These are phyloP conservation scores for Salicornia ramosissima DNA, from an alignment of 148 eudicot genomes.

Conservation along the genomic window DNA sequence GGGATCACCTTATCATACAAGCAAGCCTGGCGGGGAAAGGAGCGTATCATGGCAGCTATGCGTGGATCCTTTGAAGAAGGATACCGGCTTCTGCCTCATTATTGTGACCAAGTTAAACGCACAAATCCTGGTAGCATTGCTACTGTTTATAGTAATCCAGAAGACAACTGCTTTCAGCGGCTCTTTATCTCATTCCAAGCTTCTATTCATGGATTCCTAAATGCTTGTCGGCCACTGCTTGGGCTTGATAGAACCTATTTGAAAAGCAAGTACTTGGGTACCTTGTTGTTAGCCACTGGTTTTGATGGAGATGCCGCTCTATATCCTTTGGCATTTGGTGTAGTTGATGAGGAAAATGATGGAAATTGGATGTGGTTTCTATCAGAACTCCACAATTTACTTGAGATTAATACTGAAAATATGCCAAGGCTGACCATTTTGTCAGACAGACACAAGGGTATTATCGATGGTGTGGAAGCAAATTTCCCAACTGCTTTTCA, in stretches of 20 bases:
- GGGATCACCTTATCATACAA: constrained; percentile 61
- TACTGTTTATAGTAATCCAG: constrained; percentile 41
- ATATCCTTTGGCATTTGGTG: constrained; percentile 59
- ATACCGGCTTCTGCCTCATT: constrained; percentile 51
- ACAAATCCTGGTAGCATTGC: constrained; percentile 65
- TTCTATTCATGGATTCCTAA: constrained; percentile 52
- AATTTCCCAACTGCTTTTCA: constrained; percentile 56
- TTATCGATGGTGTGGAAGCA: constrained; percentile 47
- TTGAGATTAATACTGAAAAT: constrained; percentile 50
- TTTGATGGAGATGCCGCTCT: constrained; percentile 62
- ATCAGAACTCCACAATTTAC: constrained; percentile 46
- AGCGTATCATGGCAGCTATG: constrained; percentile 59
- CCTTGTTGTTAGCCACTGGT: constrained; percentile 49
- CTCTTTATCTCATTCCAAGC: constrained; percentile 56
- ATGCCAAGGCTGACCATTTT: constrained; percentile 61
- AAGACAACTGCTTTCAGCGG: constrained; percentile 47
- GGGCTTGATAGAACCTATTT: constrained; percentile 46
- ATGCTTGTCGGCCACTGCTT: constrained; percentile 50
- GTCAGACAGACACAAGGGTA: constrained; percentile 51
- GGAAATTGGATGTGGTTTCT: constrained; percentile 70
- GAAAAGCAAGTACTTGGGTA: constrained; percentile 57
- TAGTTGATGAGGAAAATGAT: constrained; percentile 57
- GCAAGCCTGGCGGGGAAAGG: constrained; percentile 71
- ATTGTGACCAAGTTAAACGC: constrained; percentile 48
- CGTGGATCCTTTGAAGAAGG: constrained; percentile 66